Evolutionary conservation across 2,329 filamentous ascomycete species (phyloP).

Genomic region (Chrysoporthe deuterocubensis): DNA sequence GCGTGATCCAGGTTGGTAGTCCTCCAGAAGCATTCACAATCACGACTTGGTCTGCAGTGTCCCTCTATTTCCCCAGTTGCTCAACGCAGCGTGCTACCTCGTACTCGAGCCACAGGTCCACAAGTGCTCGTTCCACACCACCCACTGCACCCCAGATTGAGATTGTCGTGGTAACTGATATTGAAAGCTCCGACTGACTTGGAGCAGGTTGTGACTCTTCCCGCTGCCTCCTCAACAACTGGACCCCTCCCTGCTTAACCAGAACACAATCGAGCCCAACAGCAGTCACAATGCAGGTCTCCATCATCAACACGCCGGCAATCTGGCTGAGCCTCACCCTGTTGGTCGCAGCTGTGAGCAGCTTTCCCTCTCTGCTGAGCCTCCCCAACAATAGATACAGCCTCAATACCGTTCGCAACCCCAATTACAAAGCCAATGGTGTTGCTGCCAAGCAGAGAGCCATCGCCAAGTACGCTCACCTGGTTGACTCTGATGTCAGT

Average conservation of each 20-base stretch:
- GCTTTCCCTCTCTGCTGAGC: conserved; percentile 14
- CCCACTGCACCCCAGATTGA: background rate
- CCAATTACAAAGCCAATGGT: conserved; percentile 39
- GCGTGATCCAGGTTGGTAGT: background rate
- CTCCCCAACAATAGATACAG: conserved; percentile 31
- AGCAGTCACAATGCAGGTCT: conserved; percentile 18
- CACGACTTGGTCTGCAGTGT: background rate
- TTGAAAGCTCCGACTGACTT: background rate
- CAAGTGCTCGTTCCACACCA: background rate
- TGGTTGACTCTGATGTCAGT: conserved; percentile 42
- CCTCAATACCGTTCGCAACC: conserved; percentile 42
- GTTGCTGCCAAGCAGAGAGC: conserved; percentile 33
- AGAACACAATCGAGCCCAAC: background rate
- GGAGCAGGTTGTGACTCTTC: background rate
- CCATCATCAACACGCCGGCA: conserved; percentile 15
- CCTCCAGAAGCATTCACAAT: background rate
- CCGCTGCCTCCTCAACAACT: background rate
- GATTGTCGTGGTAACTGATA: no score
- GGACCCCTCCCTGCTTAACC: background rate
- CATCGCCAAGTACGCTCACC: conserved; percentile 36
- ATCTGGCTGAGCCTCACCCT: conserved; percentile 24
- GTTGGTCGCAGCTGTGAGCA: conserved; percentile 17
- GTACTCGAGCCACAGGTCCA: background rate
- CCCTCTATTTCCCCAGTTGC: background rate
- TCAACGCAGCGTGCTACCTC: background rate